Base-by-base conservation (phyloP, 495 filamentous ascomycete species). In the Pyrenula massariospora region DNA sequence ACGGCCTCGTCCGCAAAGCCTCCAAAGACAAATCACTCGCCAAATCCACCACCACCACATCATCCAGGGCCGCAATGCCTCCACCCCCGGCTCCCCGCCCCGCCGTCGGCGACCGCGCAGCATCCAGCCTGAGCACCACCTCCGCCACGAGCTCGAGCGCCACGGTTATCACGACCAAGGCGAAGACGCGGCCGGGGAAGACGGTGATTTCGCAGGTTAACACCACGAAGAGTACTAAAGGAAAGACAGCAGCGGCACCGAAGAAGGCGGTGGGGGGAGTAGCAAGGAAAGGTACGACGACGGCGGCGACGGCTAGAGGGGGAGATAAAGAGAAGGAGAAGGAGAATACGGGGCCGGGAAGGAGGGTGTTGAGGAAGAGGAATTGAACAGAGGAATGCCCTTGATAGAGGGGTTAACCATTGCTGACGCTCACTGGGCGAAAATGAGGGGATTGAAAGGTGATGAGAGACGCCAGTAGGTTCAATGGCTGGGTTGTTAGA, bases 111-210 rank as follows among this genome's bases (percentile, higher is more conserved):
- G 11, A 60, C 67, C 2, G 63, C 65, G 2, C 69, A 65, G 56
- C 72, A 71, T 2, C 62, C 70, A 22, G 64, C 72, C 2, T 66
- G 71, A 10, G 66, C 69, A 2, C 65, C 69, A n/a, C 71, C 70
- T 24, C 69, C 58, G 19, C 55, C 61, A 57, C 68, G 47, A 74
- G 69, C 2, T 80, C 77, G 12, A 72, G 65, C 21, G 59, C 71
- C 3, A 79, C 77, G 3, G 73, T 71, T 1, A 73, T 72, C 2
- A 84, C 82, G 22, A 88, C 62, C 1, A 63, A 61, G 60, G 50
- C 50, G 53, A 62, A 55, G 56, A 61, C 10, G 12, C 5, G 31
- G 25, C 54, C 21, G 42, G 12, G 11, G 42, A 48, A 48, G 42
- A 48, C 10, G 42, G 42, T 48, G 42, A n/a, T 48, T 48, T n/a